Percentiles rank a stretch among this genome's conserved stretches.
These are phyloP conservation scores for Phytophthora pinifolia DNA, from an alignment of 352 stramenopile genomes.

Conservation along the genomic window DNA sequence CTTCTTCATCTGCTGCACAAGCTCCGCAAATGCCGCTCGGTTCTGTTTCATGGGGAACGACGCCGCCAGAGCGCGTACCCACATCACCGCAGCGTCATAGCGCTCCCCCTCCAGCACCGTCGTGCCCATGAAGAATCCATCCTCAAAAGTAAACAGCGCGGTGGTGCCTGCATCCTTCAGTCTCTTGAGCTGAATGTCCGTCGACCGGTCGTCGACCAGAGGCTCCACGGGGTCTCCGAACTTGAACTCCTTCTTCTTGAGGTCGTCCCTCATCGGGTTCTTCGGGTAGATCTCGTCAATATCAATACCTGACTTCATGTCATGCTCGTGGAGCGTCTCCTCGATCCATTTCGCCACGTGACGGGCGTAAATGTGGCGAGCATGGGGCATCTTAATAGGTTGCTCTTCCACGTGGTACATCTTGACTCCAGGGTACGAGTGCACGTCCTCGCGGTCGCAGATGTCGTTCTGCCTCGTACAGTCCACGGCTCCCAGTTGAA, in stretches of 20 bases:
- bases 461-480: conserved; percentile 56
- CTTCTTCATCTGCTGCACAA: conserved; percentile 38
- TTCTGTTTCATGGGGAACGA: conserved; percentile 71
- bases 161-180: conserved; percentile 63
- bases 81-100: conserved; percentile 59
- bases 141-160: conserved; percentile 63
- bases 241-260: conserved; percentile 41
- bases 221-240: conserved; percentile 46
- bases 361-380: conserved; percentile 20
- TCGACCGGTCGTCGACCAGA: conserved; percentile 21
- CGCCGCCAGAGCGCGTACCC: conserved; percentile 48
- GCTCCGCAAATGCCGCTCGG: conserved; percentile 41
- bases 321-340: conserved; percentile 44
- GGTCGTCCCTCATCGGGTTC: conserved; percentile 26
- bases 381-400: conserved; percentile 37
- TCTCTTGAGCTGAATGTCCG: conserved; percentile 52
- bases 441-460: conserved; percentile 58
- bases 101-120: conserved; percentile 49
- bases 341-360: conserved; percentile 71
- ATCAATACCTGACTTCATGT: conserved; percentile 50
- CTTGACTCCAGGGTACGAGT: conserved; percentile 61
- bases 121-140: conserved; percentile 67
- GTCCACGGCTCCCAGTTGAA: conserved; percentile 70
- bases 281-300: conserved; percentile 46
- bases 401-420: conserved; percentile 57